Evolutionary conservation across 441 rosid genomes (phyloP).

Genomic region (Lepidium campestre): DNA sequence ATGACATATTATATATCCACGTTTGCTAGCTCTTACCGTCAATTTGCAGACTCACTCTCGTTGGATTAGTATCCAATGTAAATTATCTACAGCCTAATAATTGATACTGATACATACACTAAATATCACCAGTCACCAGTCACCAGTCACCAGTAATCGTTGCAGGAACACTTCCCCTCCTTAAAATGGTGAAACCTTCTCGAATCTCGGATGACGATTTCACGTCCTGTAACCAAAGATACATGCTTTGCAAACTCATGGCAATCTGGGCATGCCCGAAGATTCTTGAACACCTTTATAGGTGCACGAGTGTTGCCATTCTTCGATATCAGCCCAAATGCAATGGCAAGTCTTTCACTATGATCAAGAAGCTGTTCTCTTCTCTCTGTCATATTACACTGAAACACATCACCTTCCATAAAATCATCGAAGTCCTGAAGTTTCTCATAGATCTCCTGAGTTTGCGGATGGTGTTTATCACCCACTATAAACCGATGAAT

Average conservation of each 20-base stretch:
- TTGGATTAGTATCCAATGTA: neutral
- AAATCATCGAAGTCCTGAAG: constrained; percentile 37
- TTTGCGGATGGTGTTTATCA: constrained; percentile 53
- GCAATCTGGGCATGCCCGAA: constrained; percentile 52
- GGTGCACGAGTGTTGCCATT: constrained; percentile 31
- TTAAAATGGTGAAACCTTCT: constrained; percentile 59
- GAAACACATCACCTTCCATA: constrained; percentile 33
- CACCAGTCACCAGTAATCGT: constrained; percentile 53
- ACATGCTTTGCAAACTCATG: constrained; percentile 57
- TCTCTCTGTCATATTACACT: constrained; percentile 40
- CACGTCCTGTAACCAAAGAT: constrained; percentile 34
- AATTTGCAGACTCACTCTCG: constrained; percentile 4
- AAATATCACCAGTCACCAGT: constrained; percentile 39
- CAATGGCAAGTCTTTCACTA: constrained; percentile 61
- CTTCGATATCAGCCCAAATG: constrained; percentile 46
- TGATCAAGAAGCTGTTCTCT: constrained; percentile 49
- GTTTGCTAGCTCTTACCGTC: neutral
- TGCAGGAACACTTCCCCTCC: constrained; percentile 54
- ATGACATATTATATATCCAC: constrained; percentile 24
- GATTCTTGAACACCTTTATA: constrained; percentile 54
- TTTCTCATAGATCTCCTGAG: constrained; percentile 42
- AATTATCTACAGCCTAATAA: neutral
- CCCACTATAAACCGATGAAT: constrained; percentile 53
- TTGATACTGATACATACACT: neutral
- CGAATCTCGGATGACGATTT: constrained; percentile 47